These are phyloP conservation scores for Malassezia yamatoensis DNA, from an alignment of 1,284 basidiomycete genomes.

Conservation along the genomic window DNA sequence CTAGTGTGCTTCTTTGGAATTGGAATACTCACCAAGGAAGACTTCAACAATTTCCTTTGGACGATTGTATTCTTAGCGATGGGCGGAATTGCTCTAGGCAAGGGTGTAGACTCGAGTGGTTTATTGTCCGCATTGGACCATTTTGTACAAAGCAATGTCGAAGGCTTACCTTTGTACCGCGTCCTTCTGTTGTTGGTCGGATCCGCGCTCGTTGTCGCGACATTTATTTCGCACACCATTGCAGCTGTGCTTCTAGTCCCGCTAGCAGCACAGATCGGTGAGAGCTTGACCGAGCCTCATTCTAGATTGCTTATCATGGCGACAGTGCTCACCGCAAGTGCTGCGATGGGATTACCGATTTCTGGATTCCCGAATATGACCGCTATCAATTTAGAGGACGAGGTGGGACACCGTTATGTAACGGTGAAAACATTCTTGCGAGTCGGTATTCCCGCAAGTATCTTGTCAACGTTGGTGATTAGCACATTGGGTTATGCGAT, in stretches of 20 bases:
- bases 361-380: conserved; percentile 80
- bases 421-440: conserved; percentile 66
- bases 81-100: conserved; percentile 93
- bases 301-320: conserved; percentile 48
- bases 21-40: conserved; percentile 78
- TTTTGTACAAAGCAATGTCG: conserved; percentile 61
- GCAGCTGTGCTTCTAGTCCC: conserved; percentile 91
- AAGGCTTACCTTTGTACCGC: conserved; percentile 64
- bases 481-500: conserved; percentile 40
- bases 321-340: conserved; percentile 80
- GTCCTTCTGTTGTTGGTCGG: conserved; percentile 74
- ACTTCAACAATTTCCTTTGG: conserved; percentile 48
- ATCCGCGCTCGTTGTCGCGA: conserved; percentile 68
- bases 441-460: conserved; percentile 81
- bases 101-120: conserved; percentile 82
- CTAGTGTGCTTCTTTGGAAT: conserved; percentile 90
- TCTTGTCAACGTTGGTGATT: conserved; percentile 62
- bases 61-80: conserved; percentile 54
- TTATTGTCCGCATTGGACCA: conserved; percentile 54
- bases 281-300: conserved; percentile 53
- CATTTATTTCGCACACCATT: conserved; percentile 54
- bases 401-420: conserved; percentile 66
- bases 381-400: conserved; percentile 75
- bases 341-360: conserved; percentile 96
- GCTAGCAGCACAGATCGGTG: conserved; percentile 82